Evolutionary conservation across 805 yeast species (phyloP), one percentile per base, ranked within the genome.

Genomic region (Wickerhamomyces ciferrii): DNA sequence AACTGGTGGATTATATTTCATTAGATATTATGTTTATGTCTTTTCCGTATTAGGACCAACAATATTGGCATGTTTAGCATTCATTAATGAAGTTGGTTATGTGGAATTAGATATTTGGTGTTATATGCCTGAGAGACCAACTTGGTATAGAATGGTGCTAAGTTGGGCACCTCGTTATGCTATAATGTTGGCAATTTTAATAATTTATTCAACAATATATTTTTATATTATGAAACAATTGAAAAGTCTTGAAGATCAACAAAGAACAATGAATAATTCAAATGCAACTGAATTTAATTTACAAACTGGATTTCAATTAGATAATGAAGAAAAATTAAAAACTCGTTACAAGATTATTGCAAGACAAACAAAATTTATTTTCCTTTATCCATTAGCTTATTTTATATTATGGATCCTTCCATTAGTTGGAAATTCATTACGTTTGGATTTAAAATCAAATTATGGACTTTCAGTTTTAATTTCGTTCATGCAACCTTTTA

Each of bases 131-230:
- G 78, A 79, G 39, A 51, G 66, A 2, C 95, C 95, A 0, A 59
- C 73, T 8, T 89, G 94, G 94, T 84, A 81, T 60, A 70, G 88
- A 47, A 59, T 84, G 36, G 89, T 71, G 1, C 66, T 90, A 43
- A 78, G 89, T 52, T 91, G 96, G 96, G 82, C 81, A 2, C 90
- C 95, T 13, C 72, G 97, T 43, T 89, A 81, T 60, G 64, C 78
- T 47, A 76, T 90, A 45, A 75, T 86, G 48, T 59, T 85, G 10
- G 58, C 75, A 23, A 86, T 91, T 52, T 56, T 87, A 32, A 61
- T 72, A 4, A 78, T 88, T 41, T 90, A 90, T 62, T 68, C 78
- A 43, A 71, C 84, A 35, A 83, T 90, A 43, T 90, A 90, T 63
- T 65, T 78, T 49, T 87, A 84, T 58, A 92, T 90, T 21, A 72